Percentiles rank a stretch among this genome's conserved stretches.
Conservation (phyloP, 352 stramenopile species). For the Albugo candida region DNA sequence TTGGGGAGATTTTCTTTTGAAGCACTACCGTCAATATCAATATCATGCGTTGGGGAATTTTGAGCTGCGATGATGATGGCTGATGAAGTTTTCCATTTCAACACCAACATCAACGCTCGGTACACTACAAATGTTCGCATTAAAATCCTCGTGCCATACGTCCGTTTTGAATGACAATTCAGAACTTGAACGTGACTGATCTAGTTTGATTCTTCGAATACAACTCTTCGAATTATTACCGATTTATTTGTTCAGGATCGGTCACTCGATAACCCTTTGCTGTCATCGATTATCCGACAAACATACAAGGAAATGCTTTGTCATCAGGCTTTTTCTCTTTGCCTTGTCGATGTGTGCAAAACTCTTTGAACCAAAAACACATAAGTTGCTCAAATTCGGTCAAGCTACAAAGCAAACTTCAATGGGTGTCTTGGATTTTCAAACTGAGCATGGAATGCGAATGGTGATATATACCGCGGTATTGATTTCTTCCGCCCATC, state of each 20-base stretch:
- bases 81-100: no score
- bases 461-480: constrained; percentile 15
- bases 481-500: constrained; percentile 14
- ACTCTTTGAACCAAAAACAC: constrained; percentile 12
- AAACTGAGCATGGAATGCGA: neutral
- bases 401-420: constrained; percentile 9
- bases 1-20: no score
- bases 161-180: no score
- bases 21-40: no score
- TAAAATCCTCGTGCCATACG: no score
- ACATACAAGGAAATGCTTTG: constrained; percentile 11
- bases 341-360: constrained; percentile 12
- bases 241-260: no score
- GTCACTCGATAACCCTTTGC: constrained; percentile 6
- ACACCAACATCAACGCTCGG: no score
- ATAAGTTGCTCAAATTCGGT: constrained; percentile 5
- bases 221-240: no score
- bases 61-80: no score
- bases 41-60: no score
- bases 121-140: no score
- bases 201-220: neutral
- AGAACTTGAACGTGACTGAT: no score
- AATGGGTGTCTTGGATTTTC: constrained; percentile 4
- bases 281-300: constrained; percentile 9
- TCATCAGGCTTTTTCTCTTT: constrained; percentile 11